Evolutionary conservation across 192 early-diverging fungal species (phyloP), one percentile per base, ranked within the genome.

Genomic region (Paraglomus occultum): DNA sequence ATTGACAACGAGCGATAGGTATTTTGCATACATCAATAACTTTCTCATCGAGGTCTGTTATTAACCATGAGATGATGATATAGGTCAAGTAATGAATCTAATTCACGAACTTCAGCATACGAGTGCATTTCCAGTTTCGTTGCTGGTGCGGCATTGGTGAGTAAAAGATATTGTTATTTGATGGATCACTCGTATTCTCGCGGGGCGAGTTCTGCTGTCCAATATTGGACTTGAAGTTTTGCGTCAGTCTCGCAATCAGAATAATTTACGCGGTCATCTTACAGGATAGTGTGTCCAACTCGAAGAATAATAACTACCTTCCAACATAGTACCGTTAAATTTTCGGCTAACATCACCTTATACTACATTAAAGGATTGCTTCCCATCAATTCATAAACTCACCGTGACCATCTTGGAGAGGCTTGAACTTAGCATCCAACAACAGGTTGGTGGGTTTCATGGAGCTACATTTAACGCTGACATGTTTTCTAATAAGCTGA

Each of bases 51-150:
- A 57, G 15, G 11, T 15, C 40, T 18, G 39, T 66, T 52, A 48
- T 64, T 64, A 40, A 31, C n/a, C 52, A 14, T 53, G 18, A 47
- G 8, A 38, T 12, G 64, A 12, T 53, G 49, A 23, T 11, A 17
- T 57, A 70, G 55, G 59, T 65, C 82, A 43, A 79, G 85, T 53
- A 87, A 90, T 64, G 94, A 97, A 72, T 80, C 88, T 73, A 95
- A 96, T 76, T 89, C 93, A 55, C 88, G 93, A 70, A 91, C 93
- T 1, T 91, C 93, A 17, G 92, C 92, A 6, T 98, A 97, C 77
- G 96, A 97, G 76, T 93, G 95, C 31, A 91, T 98, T 67, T 90
- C 93, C 6, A 86, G 89, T 18, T 78, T 97, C 23, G 87, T 94
- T 42, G 84, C 77, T 66, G 78, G 83, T 39, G 87, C 88, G 39